A percentile compares a stretch with the other conserved stretches of the same genome.
Conservation (phyloP, 495 filamentous ascomycete genomes). For the Tuber brumale region DNA sequence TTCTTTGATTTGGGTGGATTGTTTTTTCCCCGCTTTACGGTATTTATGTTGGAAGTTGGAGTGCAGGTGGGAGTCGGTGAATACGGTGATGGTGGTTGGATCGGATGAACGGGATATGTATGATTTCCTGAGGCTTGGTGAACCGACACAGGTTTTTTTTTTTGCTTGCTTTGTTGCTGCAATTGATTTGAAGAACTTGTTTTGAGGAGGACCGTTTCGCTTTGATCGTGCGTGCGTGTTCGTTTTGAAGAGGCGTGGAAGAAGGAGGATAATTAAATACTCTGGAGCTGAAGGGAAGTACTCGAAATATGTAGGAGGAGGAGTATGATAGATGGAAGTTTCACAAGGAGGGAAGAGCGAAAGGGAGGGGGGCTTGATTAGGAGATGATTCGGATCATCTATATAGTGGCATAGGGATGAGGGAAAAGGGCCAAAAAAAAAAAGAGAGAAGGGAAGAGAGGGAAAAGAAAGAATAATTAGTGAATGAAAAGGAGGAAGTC, state of each 20-base stretch:
- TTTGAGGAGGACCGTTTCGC: neutral
- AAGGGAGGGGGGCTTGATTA: constrained; percentile 10
- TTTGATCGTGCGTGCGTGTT: neutral
- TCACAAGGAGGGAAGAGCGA: constrained; percentile 20
- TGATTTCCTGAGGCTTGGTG: constrained; percentile 7
- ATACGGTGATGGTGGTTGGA: constrained; percentile 15
- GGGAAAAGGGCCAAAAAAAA: constrained; percentile 27
- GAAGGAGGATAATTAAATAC: neutral
- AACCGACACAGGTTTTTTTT: neutral
- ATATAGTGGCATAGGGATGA: constrained; percentile 21
- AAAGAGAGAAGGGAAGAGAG: neutral
- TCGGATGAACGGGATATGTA: constrained; percentile 7
- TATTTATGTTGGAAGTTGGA: neutral
- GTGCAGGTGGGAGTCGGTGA: constrained; percentile 5
- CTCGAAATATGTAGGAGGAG: constrained; percentile 12
- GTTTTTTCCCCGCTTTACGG: constrained; percentile 6
- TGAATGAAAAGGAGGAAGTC: constrained; percentile 30
- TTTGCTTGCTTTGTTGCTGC: constrained; percentile 10
- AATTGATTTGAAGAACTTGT: constrained; percentile 8
- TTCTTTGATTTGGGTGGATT: constrained; percentile 6
- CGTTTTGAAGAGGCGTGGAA: neutral
- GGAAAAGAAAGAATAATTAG: constrained; percentile 34
- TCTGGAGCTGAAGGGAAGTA: neutral
- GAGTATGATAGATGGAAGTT: constrained; percentile 16
- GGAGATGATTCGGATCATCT: constrained; percentile 40